These are phyloP conservation scores for Nemania diffusa DNA, from an alignment of 2,329 filamentous ascomycete genomes.

Conservation along the genomic window DNA sequence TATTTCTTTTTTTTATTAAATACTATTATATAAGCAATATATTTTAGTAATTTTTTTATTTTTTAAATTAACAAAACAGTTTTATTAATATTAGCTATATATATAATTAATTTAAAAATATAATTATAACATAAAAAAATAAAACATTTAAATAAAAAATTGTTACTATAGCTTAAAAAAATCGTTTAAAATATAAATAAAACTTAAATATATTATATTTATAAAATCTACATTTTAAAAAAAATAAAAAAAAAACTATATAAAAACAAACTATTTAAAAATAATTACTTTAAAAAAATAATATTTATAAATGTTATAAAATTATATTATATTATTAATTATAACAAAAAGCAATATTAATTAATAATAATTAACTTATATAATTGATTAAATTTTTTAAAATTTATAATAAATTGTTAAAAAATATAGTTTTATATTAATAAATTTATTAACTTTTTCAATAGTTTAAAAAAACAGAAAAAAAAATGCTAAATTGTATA, in stretches of 20 bases:
- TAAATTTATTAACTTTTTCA: neutral
- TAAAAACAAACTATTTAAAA: too few species aligned
- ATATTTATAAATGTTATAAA: constrained; percentile 15
- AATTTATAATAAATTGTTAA: constrained; percentile 3
- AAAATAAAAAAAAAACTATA: too few species aligned
- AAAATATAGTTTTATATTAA: neutral
- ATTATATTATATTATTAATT: constrained; percentile 8
- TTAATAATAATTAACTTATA: too few species aligned
- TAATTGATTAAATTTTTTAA: neutral
- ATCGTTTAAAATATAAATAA: constrained; percentile 3
- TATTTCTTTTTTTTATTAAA: neutral
- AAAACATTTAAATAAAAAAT: too few species aligned
- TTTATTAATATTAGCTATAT: neutral
- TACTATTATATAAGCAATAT: neutral
- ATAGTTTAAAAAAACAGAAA: neutral
- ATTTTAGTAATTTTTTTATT: constrained; percentile 1
- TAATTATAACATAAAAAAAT: constrained; percentile 4
- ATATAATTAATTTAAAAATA: constrained; percentile 7
- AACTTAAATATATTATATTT: constrained; percentile 6
- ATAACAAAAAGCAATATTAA: constrained; percentile 17
- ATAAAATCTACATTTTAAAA: constrained; percentile 2
- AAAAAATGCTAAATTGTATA: neutral
- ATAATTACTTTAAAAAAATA: too few species aligned
- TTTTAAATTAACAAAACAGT: neutral
- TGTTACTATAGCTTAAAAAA: too few species aligned